Base-by-base conservation (phyloP, 2,329 filamentous ascomycete genomes). In the Raffaelea deltoideospora region DNA sequence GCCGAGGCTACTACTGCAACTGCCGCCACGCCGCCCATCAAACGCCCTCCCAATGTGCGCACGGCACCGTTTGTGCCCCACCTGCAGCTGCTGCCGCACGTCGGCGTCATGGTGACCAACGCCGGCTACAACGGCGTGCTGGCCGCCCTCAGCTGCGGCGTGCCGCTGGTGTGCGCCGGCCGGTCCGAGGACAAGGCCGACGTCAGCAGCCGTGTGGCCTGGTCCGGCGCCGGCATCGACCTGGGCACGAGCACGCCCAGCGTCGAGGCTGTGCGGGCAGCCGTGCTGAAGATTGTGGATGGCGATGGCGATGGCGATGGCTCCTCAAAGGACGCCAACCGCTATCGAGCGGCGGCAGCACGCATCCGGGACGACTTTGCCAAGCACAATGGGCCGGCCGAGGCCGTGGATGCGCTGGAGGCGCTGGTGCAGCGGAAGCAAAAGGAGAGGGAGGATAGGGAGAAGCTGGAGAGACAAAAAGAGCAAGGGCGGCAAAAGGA, bases 181-280 rank as follows among this genome's bases (percentile, higher is more conserved):
- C 38, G 39, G 8, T 39, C 38, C 20, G 45, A 47, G 37, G 46
- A 49, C 26, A 49, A 47, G 35, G 42, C 42, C 1, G 43, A 45
- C 19, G 40, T 41, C 17, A 45, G 45, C 33, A 40, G 39, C 3
- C 37, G 47, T 9, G 47, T 49, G 9, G 45, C 45, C 9, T 44
- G 43, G 46, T 41, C 40, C 4, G 47, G 46, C 13, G 46, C 43
- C 1, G 47, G 45, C 15, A 38, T 49, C 26, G 45, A 48, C 27
- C 37, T 47, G 5, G 32, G 29, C 3, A 47, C 45, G 0, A 36
- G 36, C 10, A 39, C 34, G 19, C 47, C 47, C 1, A 27, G 35
- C 3, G 38, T 35, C 10, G 27, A 26, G 13, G 32, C 37, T 2
- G 32, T 46, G 2, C 31, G 39, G 9, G 35, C 26, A 1, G 47